Conservation (phyloP, 2,329 filamentous ascomycete genomes). For the Calonectria pseudoturangicola region DNA sequence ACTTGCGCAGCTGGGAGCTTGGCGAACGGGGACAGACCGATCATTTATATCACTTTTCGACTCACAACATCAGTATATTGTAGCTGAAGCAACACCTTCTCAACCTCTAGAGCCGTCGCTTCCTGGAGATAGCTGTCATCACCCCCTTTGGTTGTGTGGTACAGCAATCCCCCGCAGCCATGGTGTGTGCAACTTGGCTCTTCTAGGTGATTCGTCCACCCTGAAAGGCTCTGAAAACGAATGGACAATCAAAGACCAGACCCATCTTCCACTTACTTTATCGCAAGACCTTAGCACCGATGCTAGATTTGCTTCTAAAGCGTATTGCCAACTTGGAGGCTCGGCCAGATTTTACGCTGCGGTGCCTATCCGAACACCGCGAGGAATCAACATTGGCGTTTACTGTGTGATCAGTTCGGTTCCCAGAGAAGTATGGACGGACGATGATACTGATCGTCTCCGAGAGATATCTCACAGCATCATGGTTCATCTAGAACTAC, state of each 20-base stretch:
- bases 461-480: conserved; percentile 57
- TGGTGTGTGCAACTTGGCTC: conserved; percentile 56
- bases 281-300: conserved; percentile 59
- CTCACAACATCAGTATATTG: conserved; percentile 66
- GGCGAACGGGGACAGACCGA: conserved; percentile 64
- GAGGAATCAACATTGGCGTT: conserved; percentile 65
- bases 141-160: conserved; percentile 55
- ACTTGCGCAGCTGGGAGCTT: conserved; percentile 69
- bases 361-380: conserved; percentile 62
- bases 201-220: conserved; percentile 36
- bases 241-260: not conserved
- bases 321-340: conserved; percentile 50
- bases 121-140: conserved; percentile 32
- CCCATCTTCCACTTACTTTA: conserved; percentile 57
- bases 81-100: conserved; percentile 69
- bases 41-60: conserved; percentile 72
- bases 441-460: conserved; percentile 52
- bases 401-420: conserved; percentile 57
- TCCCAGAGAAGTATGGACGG: conserved; percentile 48
- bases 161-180: conserved; percentile 56
- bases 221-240: not conserved
- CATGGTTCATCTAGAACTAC: conserved; percentile 61
- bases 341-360: conserved; percentile 62
- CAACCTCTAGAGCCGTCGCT: conserved; percentile 58
- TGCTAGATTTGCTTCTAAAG: conserved; percentile 52